Evolutionary conservation across 2,329 filamentous ascomycete genomes (phyloP).

Genomic region (Xylariaceae sp.): DNA sequence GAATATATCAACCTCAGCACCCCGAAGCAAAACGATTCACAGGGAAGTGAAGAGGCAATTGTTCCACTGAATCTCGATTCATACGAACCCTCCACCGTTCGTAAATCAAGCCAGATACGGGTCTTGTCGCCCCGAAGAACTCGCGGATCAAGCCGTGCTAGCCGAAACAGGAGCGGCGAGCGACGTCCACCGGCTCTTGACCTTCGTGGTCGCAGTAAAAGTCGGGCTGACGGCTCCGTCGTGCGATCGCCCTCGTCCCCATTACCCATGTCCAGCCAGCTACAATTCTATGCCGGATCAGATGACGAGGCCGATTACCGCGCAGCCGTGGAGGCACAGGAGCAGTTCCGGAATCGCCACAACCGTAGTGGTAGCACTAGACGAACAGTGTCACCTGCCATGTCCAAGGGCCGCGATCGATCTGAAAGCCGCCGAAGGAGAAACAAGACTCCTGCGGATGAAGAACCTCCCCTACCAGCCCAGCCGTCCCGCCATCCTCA

Average conservation of each 20-base stretch:
- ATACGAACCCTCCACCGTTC: slow-evolving; percentile 41
- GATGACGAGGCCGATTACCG: slow-evolving; percentile 62
- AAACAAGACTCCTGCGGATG: slow-evolving; percentile 29
- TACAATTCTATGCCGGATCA: slow-evolving; percentile 46
- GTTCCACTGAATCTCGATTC: slow-evolving; percentile 28
- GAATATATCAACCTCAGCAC: slow-evolving; percentile 63
- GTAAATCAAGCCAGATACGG: slow-evolving; percentile 37
- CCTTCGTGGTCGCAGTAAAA: slow-evolving; percentile 58
- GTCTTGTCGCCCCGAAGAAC: slow-evolving; percentile 29
- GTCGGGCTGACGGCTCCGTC: slow-evolving; percentile 52
- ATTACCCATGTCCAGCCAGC: slow-evolving; percentile 63
- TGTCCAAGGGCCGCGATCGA: slow-evolving; percentile 33
- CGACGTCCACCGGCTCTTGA: slow-evolving; percentile 41
- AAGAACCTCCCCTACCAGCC: slow-evolving; percentile 29
- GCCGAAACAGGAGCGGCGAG: slow-evolving; percentile 45
- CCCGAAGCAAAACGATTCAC: slow-evolving; percentile 33
- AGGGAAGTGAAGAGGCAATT: slow-evolving; percentile 22
- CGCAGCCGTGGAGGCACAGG: slow-evolving; percentile 48
- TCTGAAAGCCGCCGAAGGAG: slow-evolving; percentile 37
- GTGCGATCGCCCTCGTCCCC: slow-evolving; percentile 75
- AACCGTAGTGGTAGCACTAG: slow-evolving; percentile 45
- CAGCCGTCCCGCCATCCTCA: slow-evolving; percentile 5
- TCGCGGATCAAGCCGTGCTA: slow-evolving; percentile 40
- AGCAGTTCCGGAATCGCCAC: slow-evolving; percentile 52
- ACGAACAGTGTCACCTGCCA: slow-evolving; percentile 30